phyloP scores from a whole-genome alignment of 1,284 basidiomycete species.

The Sanguinoderma infundibulare region DNA sequence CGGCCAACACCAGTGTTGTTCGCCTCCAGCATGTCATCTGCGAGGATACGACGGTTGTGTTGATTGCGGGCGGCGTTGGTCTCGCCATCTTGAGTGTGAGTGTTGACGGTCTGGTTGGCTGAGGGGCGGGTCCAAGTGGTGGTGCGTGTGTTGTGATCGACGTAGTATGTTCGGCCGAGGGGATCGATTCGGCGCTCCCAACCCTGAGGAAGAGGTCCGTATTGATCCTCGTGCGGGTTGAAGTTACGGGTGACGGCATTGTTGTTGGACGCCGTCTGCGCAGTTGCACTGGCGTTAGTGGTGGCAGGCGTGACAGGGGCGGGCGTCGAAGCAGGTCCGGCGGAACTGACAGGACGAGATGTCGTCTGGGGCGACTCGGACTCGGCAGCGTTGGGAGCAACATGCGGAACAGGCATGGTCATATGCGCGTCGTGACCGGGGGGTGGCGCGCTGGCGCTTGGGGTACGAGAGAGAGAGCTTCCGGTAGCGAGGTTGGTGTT shows the following conservation, averaged over 20 bases:
- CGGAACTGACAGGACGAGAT: conserved; percentile 36
- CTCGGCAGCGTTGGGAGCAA: conserved; percentile 36
- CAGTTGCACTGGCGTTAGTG: conserved; percentile 44
- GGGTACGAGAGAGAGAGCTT: conserved; percentile 37
- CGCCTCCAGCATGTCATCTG: conserved; percentile 63
- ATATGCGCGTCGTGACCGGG: conserved; percentile 30
- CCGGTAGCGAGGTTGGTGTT: conserved; percentile 39
- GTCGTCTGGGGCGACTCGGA: conserved; percentile 28
- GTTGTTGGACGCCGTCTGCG: conserved; percentile 40
- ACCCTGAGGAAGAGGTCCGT: conserved; percentile 81
- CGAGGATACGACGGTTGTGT: conserved; percentile 61
- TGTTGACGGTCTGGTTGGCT: conserved; percentile 46
- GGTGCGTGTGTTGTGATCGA: conserved; percentile 91
- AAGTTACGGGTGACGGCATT: conserved; percentile 54
- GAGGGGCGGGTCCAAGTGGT: conserved; percentile 92
- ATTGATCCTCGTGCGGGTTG: conserved; percentile 69
- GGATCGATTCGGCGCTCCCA: conserved; percentile 96
- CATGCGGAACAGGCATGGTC: conserved; percentile 44
- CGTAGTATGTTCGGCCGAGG: conserved; percentile 87
- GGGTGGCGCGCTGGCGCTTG: conserved; percentile 37
- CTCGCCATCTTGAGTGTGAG: conserved; percentile 48
- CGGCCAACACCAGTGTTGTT: conserved; percentile 37
- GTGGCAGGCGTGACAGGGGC: conserved; percentile 30
- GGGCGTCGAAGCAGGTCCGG: conserved; percentile 23
- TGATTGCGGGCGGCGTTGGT: conserved; percentile 59